phyloP scores from a whole-genome alignment of 2,329 filamentous ascomycete genomes.

The Gaeumannomyces sp. region DNA sequence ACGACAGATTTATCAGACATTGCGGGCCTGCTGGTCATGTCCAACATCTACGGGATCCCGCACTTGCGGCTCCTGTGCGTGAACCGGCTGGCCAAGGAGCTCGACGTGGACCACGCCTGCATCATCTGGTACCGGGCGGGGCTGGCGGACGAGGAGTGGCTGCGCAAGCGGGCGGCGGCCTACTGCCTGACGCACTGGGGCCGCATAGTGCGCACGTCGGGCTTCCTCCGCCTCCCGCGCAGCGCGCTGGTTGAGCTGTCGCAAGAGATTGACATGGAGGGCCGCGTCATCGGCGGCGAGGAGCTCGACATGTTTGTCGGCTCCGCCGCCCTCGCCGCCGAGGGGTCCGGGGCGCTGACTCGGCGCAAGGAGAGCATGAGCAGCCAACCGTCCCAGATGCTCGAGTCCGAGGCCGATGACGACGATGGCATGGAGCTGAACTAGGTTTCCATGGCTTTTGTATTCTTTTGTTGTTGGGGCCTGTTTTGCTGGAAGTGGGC shows the following conservation, averaged over 20 bases:
- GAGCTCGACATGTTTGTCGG: slow-evolving; percentile 57
- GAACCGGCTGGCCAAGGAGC: slow-evolving; percentile 79
- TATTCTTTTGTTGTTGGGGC: background rate
- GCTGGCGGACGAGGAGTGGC: slow-evolving; percentile 86
- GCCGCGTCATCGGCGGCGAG: slow-evolving; percentile 82
- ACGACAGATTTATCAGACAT: slow-evolving; percentile 78
- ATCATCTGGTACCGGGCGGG: slow-evolving; percentile 94
- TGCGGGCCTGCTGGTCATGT: slow-evolving; percentile 92
- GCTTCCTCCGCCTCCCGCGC: slow-evolving; percentile 75
- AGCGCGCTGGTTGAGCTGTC: slow-evolving; percentile 82
- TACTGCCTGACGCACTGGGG: slow-evolving; percentile 96
- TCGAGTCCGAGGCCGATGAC: slow-evolving; percentile 45
- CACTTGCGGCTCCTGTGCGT: slow-evolving; percentile 87
- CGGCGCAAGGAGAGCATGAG: slow-evolving; percentile 54
- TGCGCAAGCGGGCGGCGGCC: slow-evolving; percentile 77
- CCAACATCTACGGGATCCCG: slow-evolving; percentile 96
- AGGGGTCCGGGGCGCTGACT: slow-evolving; percentile 28
- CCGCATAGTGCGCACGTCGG: slow-evolving; percentile 80
- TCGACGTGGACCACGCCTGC: slow-evolving; percentile 91
- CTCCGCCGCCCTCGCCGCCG: slow-evolving; percentile 41
- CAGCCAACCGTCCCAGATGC: slow-evolving; percentile 50
- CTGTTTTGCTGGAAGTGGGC: background rate
- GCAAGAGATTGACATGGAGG: slow-evolving; percentile 88
- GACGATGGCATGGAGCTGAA: slow-evolving; percentile 20
- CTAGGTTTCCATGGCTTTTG: background rate